These are phyloP conservation scores for Solanum etuberosum DNA, from an alignment of 257 asterid genomes.

Conservation along the genomic window DNA sequence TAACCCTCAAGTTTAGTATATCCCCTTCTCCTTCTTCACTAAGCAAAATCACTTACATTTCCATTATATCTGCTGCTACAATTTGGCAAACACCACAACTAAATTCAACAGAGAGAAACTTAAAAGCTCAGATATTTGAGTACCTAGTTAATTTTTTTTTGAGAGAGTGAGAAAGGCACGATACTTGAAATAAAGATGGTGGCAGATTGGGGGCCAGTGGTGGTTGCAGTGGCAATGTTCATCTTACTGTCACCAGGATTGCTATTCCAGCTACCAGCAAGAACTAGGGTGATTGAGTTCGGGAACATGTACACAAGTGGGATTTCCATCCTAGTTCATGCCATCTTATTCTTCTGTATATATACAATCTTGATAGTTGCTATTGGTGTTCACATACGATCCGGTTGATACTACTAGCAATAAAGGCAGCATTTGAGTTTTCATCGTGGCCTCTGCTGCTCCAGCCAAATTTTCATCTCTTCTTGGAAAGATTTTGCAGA, in stretches of 20 bases:
- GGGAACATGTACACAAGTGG: slow-evolving; percentile 96
- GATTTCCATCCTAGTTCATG: slow-evolving; percentile 71
- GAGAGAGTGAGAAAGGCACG: background rate
- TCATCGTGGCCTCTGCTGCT: background rate
- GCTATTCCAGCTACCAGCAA: slow-evolving; percentile 81
- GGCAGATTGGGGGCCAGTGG: slow-evolving; percentile 88
- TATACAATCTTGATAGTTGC: slow-evolving; percentile 80
- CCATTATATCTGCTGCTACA: background rate
- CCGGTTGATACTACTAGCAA: slow-evolving; percentile 19
- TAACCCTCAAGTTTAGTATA: slow-evolving; percentile 48
- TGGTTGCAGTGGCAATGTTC: slow-evolving; percentile 89
- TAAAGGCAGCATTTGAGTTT: background rate
- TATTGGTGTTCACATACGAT: slow-evolving; percentile 61
- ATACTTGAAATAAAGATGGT: slow-evolving; percentile 11
- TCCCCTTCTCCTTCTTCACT: slow-evolving; percentile 41
- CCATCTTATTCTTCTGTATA: slow-evolving; percentile 66
- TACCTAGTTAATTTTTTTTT: background rate
- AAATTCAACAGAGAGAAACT: background rate
- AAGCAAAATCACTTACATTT: slow-evolving; percentile 28
- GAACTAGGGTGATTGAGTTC: slow-evolving; percentile 62
- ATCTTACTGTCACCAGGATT: slow-evolving; percentile 76
- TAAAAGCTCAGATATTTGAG: background rate
- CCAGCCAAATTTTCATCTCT: background rate
- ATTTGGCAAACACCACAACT: background rate
- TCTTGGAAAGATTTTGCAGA: background rate